Evolutionary conservation across 345 rosid genomes (phyloP), one percentile per base, ranked within the genome.

Genomic region (Raphanus raphanistrum): DNA sequence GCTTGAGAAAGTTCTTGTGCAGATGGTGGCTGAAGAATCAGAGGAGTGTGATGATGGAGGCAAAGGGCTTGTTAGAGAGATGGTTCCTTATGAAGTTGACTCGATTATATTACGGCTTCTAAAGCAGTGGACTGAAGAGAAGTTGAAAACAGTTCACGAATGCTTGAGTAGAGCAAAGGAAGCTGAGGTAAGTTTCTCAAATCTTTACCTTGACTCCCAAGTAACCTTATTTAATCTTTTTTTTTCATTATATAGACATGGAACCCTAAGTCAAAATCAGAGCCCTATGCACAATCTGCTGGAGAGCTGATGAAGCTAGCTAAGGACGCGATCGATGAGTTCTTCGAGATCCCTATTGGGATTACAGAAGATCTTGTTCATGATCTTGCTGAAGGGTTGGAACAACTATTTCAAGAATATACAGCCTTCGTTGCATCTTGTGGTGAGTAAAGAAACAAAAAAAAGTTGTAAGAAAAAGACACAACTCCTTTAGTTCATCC

Each of bases 41-140:
- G 89, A 63, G 15, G 98, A 90, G n/a, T 84, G 89, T 57, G 96
- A 94, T 66, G 98, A 90, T 73, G 98, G 98, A 52, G 98, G 98
- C 15, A 90, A 87, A 73, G 79, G 81, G 2, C 87, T 92, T 16
- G 88, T 94, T 6, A 79, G 90, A 76, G 90, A 94, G 81, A 94
- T 94, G 98, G 76, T 79, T 10, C 98, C 97, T 0, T 94, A 87
- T 32, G 98, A 94, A 78, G 89, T 90, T 26, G 96, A 92, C 3
- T 81, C 90, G 0, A 83, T 85, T 75, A 84, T 89, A 59, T 2
- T 84, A 54, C 81, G 67, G 15, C 85, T 88, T 0, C 57, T 86
- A 74, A 84, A 68, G 25, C 77, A 85, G 16, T 92, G 98, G 98
- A 87, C 88, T 16, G 88, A 85, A 2, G 89, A 84, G 71, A 87